These are phyloP conservation scores for Coemansia guatemalensis DNA, from an alignment of 192 early-diverging fungal species.

Conservation along the genomic window DNA sequence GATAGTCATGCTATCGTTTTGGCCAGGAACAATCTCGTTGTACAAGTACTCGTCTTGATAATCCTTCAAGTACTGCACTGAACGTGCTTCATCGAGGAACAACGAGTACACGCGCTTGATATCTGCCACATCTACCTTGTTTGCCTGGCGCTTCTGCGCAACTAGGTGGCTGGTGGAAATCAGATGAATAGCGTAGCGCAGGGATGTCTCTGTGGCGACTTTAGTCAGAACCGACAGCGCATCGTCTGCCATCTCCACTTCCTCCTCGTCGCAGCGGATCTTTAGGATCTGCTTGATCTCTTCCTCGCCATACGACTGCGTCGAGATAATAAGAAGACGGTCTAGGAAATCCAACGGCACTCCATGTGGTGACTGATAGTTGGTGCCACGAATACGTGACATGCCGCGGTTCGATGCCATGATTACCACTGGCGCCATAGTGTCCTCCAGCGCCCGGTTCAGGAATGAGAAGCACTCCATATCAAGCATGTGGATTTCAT, in stretches of 20 bases:
- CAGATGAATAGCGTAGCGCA: constrained; percentile 94
- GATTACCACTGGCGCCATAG: constrained; percentile 96
- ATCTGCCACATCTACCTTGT: constrained; percentile 90
- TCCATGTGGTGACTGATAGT: constrained; percentile 95
- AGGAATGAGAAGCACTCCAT: constrained; percentile 99
- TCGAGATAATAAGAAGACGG: constrained; percentile 93
- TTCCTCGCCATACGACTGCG: constrained; percentile 78
- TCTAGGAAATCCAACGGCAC: constrained; percentile 96
- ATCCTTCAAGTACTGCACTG: constrained; percentile 93
- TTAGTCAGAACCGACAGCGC: constrained; percentile 82
- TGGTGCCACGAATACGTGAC: constrained; percentile 93
- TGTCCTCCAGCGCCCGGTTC: constrained; percentile 95
- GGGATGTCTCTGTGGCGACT: constrained; percentile 89
- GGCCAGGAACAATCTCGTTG: constrained; percentile 52
- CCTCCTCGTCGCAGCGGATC: constrained; percentile 92
- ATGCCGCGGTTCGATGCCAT: constrained; percentile 99
- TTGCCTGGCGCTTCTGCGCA: constrained; percentile 82
- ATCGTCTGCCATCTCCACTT: constrained; percentile 87
- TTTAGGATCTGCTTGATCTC: constrained; percentile 87
- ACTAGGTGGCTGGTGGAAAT: constrained; percentile 94
- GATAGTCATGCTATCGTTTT: constrained; percentile 29
- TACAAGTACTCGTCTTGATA: constrained; percentile 95
- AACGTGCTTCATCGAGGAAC: constrained; percentile 95
- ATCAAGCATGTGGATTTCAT: constrained; percentile 99
- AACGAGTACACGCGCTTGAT: constrained; percentile 92